Evolutionary conservation across 1,284 basidiomycete species (phyloP), one percentile per base, ranked within the genome.

Genomic region (Cryptococcus jaspeensis): DNA sequence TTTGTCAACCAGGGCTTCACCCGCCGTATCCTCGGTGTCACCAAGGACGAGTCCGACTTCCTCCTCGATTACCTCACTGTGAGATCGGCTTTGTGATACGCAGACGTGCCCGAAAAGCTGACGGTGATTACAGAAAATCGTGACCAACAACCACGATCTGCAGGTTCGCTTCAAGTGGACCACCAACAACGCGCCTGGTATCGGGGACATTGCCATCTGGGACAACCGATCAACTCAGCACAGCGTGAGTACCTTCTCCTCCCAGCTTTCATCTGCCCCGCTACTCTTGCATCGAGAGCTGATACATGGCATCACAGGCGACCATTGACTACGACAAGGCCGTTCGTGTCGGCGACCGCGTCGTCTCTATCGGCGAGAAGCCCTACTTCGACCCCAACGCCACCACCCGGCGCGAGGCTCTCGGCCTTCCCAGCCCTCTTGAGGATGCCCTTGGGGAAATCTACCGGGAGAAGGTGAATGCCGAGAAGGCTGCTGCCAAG

Each of bases 1-100:
- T 87, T 84, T 63, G 84, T 87, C 56, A 86, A 87, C 78, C 71
- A 73, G 47, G 77, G 74, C 72, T 88, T 87, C 75, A 86, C 84
- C 1, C 80, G 78, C 50, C 81, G 82, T 20, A 85, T 88, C 66
- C 70, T 84, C 35, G 85, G 84, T 61, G 78, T 88, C 23, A 78
- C 79, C 9, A 77, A 75, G 8, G 85, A 86, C 58, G 87, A 88
- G 73, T 84, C 82, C 18, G 81, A 84, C 45, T 50, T 65, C 51
- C 49, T 72, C 22, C 52, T 69, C 18, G 60, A 71, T 22, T 72
- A 74, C 52, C 56, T 70, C 28, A 52, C 43, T 23, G 55, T 57
- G 41, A 56, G 57, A 51, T 5, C 3, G 15, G 7, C 16, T 36
- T 35, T 18, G 20, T 18, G 15, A 20, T 20, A 41, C 25, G 32